Conservation (phyloP, 306 rosid species). For the Prunus mira region DNA sequence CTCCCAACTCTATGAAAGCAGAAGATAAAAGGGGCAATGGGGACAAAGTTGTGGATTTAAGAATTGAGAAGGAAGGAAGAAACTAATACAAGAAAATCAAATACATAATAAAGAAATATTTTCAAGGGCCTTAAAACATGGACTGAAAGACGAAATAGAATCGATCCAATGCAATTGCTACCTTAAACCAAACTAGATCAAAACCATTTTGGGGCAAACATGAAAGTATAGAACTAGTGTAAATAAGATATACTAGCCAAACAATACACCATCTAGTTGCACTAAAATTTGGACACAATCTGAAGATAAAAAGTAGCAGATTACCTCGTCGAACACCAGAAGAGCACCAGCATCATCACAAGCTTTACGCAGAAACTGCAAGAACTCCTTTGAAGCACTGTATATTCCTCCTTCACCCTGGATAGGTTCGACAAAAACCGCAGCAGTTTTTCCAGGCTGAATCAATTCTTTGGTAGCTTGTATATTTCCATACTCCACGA, state of each 20-base stretch:
- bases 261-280: background rate
- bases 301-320: background rate
- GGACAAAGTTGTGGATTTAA: background rate
- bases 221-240: background rate
- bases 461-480: slow-evolving; percentile 59
- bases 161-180: background rate
- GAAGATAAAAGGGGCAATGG: background rate
- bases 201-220: background rate
- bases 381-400: slow-evolving; percentile 82
- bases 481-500: slow-evolving; percentile 77
- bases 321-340: slow-evolving; percentile 90
- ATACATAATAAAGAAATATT: background rate
- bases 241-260: background rate
- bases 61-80: background rate
- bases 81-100: background rate
- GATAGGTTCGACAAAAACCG: slow-evolving; percentile 87
- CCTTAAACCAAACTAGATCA: background rate
- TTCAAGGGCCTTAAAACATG: too few relatives aligned
- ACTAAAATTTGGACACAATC: background rate
- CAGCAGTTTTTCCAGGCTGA: slow-evolving; percentile 65
- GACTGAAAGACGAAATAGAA: too few relatives aligned
- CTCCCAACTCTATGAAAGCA: background rate
- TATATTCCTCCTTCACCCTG: slow-evolving; percentile 97
- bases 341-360: slow-evolving; percentile 83
- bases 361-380: slow-evolving; percentile 60